Evolutionary conservation across 371 early-diverging fungal species (phyloP), one percentile per base, ranked within the genome.

Genomic region (Syncephalastrum racemosum): DNA sequence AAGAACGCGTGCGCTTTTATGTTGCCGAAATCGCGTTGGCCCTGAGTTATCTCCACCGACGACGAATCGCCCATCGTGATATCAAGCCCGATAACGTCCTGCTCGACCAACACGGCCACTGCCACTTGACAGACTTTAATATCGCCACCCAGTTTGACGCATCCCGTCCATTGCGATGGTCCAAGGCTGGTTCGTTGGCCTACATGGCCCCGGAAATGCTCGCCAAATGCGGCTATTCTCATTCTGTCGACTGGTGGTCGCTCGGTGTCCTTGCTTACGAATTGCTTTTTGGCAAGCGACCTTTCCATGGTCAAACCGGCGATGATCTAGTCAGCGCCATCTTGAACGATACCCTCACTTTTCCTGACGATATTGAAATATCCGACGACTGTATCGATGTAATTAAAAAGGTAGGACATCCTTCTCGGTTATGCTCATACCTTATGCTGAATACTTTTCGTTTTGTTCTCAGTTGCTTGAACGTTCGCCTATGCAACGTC

Each of bases 1-100:
- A 94, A 54, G 78, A 87, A n/a, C 82, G 84, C 13, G 86, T 90
- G 15, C 76, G 83, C 13, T 89, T 91, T 61, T 91, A 87, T 70
- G 70, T 87, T 1, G 92, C 92, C 7, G 90, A 92, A 59, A 54
- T 92, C 13, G 82, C 82, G 5, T 64, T 85, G 15, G 89, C 88
- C 2, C 62, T 93, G 27, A 56, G 79, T 49, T 87, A 91, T 54
- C 65, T 93, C 22, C 94, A 92, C 64, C 42, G 61, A 16, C 62
- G 77, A 25, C 51, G 69, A 2, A 83, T 88, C 56, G 79, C 82
- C 52, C 88, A 86, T 59, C 67, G 94, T 40, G 99, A 98, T 75
- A 88, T 98, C 62, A 98, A 98, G 63, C 99, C 99, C 1, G 99
- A 98, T 67, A 98, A 98, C 71, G 88, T 98, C 56, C 75, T 98